A percentile compares a stretch with the other conserved stretches of the same genome.
Conservation (phyloP, 768 basidiomycete genomes). For the Filobasidium floriforme region DNA sequence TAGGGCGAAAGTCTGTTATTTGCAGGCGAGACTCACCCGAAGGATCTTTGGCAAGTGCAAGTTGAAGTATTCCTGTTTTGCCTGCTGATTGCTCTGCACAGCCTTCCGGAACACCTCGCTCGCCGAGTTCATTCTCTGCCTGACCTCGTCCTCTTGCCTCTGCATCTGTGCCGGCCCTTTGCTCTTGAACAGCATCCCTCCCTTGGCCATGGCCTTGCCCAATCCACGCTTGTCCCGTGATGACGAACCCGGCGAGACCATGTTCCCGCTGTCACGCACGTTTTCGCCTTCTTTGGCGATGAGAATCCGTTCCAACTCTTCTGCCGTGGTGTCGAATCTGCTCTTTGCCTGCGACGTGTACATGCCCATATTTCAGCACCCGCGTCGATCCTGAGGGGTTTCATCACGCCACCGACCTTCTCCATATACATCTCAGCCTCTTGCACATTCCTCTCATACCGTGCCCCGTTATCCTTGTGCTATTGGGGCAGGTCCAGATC, state of each 20-base stretch:
- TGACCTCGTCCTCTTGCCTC: slow-evolving; percentile 89
- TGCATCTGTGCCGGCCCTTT: slow-evolving; percentile 89
- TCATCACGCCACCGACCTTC: slow-evolving; percentile 49
- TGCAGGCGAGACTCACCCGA: slow-evolving; percentile 54
- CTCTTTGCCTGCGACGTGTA: slow-evolving; percentile 53
- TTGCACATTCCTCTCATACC: slow-evolving; percentile 79
- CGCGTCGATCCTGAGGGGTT: background rate
- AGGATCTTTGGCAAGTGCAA: slow-evolving; percentile 89
- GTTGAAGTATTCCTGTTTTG: slow-evolving; percentile 96
- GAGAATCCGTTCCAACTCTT: slow-evolving; percentile 86
- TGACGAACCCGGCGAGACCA: slow-evolving; percentile 50
- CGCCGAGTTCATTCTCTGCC: slow-evolving; percentile 70
- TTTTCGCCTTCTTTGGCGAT: slow-evolving; percentile 94
- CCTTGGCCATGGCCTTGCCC: slow-evolving; percentile 85
- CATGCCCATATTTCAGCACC: background rate
- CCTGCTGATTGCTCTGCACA: slow-evolving; percentile 75
- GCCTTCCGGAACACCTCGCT: slow-evolving; percentile 87
- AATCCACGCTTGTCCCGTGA: slow-evolving; percentile 69
- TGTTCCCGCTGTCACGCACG: slow-evolving; percentile 59
- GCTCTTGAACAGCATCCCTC: slow-evolving; percentile 78
- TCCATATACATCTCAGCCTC: slow-evolving; percentile 82
- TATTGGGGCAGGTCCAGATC: slow-evolving; percentile 35
- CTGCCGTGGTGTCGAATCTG: slow-evolving; percentile 78
- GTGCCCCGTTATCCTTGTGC: slow-evolving; percentile 82
- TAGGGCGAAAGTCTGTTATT: background rate